A percentile compares a stretch with the other conserved stretches of the same genome.
These are phyloP conservation scores for Chaetomium strumarium DNA, from an alignment of 2,329 filamentous ascomycete species.

Conservation along the genomic window DNA sequence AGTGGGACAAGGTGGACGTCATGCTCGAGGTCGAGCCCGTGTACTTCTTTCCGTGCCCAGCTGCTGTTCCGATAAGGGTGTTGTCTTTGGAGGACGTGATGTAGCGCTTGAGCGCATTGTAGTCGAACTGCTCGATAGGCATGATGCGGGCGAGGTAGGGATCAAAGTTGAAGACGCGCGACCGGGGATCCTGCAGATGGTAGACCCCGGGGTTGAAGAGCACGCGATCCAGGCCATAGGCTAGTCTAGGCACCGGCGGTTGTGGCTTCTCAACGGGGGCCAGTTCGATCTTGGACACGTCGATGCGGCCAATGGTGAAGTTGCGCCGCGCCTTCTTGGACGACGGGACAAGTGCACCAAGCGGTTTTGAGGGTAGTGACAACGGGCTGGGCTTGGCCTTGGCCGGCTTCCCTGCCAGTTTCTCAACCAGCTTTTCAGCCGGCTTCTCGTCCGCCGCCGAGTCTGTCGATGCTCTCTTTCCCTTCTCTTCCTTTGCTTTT, in stretches of 20 bases:
- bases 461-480: neutral
- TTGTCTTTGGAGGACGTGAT: slow-evolving; percentile 85
- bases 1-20: slow-evolving; percentile 80
- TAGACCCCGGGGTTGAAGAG: slow-evolving; percentile 94
- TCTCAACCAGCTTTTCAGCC: neutral
- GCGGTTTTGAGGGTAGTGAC: neutral
- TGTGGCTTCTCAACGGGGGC: slow-evolving; percentile 31
- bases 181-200: slow-evolving; percentile 79
- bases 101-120: slow-evolving; percentile 76
- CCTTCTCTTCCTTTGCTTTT: neutral
- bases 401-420: neutral
- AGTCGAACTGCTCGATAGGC: slow-evolving; percentile 90
- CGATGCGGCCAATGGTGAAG: slow-evolving; percentile 18
- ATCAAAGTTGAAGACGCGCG: slow-evolving; percentile 92
- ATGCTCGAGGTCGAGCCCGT: slow-evolving; percentile 96
- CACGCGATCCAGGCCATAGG: slow-evolving; percentile 78
- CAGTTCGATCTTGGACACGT: slow-evolving; percentile 26
- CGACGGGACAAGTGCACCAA: neutral
- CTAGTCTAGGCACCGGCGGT: slow-evolving; percentile 52
- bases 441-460: too few relatives aligned
- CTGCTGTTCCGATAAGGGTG: slow-evolving; percentile 63
- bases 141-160: slow-evolving; percentile 90
- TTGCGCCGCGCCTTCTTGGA: neutral
- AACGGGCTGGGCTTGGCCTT: neutral
- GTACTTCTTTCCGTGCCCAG: slow-evolving; percentile 66